phyloP scores from a whole-genome alignment of 805 yeast genomes.

The Wickerhamiella dianesei region DNA sequence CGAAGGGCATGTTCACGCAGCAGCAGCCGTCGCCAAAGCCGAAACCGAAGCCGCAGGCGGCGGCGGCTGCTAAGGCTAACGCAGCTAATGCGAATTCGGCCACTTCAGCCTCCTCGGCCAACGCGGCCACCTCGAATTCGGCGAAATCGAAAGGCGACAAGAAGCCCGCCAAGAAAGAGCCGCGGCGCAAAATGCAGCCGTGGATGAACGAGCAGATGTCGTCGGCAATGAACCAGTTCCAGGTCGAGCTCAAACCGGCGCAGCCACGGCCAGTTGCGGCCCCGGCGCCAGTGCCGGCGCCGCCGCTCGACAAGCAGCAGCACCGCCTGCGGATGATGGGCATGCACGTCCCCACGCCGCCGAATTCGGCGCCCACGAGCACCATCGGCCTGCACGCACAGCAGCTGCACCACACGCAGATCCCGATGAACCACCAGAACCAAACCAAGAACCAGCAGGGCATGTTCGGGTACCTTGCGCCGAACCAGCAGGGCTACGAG shows the following conservation, averaged over 20 bases:
- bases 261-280: background rate
- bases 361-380: background rate
- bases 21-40: conserved; percentile 2
- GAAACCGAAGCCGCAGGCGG: background rate
- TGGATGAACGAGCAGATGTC: conserved; percentile 21
- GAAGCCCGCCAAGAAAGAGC: background rate
- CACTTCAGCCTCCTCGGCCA: too few species aligned
- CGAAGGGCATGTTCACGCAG: conserved; percentile 21
- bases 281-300: background rate
- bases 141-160: background rate
- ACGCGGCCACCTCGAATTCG: too few species aligned
- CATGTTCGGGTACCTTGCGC: background rate
- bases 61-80: background rate
- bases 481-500: background rate
- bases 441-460: background rate
- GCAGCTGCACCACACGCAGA: background rate
- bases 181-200: conserved; percentile 9
- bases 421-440: background rate
- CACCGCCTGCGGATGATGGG: background rate
- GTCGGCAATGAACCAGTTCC: conserved; percentile 22
- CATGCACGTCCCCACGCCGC: background rate
- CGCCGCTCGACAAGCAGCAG: background rate
- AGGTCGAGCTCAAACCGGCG: conserved; percentile 19
- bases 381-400: background rate
- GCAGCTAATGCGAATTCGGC: too few species aligned